Percentiles rank a stretch among this genome's conserved stretches.
Evolutionary conservation across 768 basidiomycete genomes (phyloP).

Genomic region (Serendipita sp.): DNA sequence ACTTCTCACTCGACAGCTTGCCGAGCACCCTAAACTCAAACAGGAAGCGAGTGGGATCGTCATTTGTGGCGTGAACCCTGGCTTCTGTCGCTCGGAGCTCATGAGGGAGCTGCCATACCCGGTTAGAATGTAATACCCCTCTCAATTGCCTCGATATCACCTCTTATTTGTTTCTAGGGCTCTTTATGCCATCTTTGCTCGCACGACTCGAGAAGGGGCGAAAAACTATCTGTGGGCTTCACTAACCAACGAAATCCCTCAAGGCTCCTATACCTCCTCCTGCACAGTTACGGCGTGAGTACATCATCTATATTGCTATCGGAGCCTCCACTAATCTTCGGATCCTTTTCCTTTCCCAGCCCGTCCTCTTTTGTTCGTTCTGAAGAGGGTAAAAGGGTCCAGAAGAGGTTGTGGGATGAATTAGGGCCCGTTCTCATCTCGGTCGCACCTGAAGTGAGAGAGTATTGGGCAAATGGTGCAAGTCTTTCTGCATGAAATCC

Average conservation of each 20-base stretch:
- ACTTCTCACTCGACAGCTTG: neutral
- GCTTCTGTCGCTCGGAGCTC: neutral
- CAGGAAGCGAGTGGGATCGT: neutral
- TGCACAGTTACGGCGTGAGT: too few relatives aligned
- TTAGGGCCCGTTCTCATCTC: neutral
- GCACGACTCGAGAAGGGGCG: neutral
- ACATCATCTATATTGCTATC: too few relatives aligned
- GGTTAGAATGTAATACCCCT: too few relatives aligned
- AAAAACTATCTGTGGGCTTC: neutral
- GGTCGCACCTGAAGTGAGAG: neutral
- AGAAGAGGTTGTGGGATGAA: constrained; percentile 1
- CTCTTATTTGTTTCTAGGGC: neutral
- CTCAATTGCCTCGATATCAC: too few relatives aligned
- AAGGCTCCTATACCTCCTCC: neutral
- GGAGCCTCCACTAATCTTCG: too few relatives aligned
- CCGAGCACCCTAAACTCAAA: neutral
- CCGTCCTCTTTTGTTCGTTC: neutral
- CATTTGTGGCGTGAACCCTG: neutral
- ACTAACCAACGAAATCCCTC: neutral
- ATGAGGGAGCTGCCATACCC: neutral
- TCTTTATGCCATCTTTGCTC: neutral
- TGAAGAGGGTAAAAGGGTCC: neutral
- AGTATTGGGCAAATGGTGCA: neutral
- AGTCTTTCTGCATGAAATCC: neutral
- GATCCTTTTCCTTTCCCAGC: neutral